These are phyloP conservation scores for Globisporangium lucens DNA, from an alignment of 352 stramenopile genomes.

Conservation along the genomic window DNA sequence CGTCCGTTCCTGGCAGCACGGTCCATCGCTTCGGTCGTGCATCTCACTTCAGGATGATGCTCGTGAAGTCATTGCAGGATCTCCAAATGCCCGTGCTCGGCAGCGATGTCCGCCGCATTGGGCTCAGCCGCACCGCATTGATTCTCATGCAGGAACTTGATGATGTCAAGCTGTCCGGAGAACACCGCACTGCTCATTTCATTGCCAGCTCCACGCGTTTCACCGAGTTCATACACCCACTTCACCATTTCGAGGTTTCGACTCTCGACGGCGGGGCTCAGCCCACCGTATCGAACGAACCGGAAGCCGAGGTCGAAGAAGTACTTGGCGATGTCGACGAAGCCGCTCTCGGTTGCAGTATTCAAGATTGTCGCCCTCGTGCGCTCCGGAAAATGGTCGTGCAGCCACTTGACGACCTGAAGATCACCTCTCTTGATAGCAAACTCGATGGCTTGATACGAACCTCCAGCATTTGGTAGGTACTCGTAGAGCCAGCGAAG, in stretches of 20 bases:
- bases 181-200: no score
- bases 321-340: background rate
- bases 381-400: background rate
- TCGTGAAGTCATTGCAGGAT: slow-evolving; percentile 1
- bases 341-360: background rate
- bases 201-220: no score
- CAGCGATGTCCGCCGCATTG: background rate
- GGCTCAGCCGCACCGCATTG: background rate
- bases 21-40: no score
- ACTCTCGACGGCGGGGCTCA: background rate
- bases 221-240: no score
- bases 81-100: background rate
- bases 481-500: background rate
- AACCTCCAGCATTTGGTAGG: background rate
- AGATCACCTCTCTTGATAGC: background rate
- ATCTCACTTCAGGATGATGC: no score
- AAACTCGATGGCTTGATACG: background rate
- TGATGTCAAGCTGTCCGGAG: background rate
- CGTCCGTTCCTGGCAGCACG: no score
- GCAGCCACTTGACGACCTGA: background rate
- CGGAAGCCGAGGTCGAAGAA: background rate
- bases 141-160: background rate
- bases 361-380: background rate
- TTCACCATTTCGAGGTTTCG: no score
- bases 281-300: no score